phyloP scores from a whole-genome alignment of 768 basidiomycete genomes.

The Fibroporia radiculosa region DNA sequence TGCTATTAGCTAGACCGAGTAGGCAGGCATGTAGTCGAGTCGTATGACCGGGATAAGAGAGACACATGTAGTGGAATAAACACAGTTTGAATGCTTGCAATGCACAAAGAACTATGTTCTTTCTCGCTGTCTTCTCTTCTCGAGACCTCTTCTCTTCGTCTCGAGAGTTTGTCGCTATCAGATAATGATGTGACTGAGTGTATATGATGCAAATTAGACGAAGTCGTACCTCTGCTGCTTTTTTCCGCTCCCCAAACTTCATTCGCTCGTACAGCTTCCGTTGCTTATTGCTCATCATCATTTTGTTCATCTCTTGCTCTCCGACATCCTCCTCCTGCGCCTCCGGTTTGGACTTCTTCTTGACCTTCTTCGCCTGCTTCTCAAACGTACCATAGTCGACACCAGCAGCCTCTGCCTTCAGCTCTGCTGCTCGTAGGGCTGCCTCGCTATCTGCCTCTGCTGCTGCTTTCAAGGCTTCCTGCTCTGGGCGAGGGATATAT shows the following conservation, averaged over 20 bases:
- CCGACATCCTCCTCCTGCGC: conserved; percentile 18
- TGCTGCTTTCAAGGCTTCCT: conserved; percentile 24
- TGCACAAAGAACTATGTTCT: conserved; percentile 13
- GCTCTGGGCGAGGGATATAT: conserved; percentile 18
- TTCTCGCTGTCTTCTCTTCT: conserved; percentile 19
- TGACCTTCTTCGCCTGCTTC: conserved; percentile 59
- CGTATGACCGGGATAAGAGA: no score
- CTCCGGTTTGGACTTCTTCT: conserved; percentile 28
- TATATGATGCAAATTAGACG: no score
- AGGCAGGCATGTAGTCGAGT: no score
- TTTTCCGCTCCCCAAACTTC: conserved; percentile 78
- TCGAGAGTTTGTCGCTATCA: conserved; percentile 21
- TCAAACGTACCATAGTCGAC: conserved; percentile 76
- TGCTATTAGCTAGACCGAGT: no score
- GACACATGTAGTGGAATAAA: neutral
- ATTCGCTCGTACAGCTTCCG: conserved; percentile 90
- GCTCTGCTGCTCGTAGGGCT: conserved; percentile 76
- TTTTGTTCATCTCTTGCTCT: conserved; percentile 87
- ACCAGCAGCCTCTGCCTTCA: conserved; percentile 87
- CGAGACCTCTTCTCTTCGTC: conserved; percentile 18
- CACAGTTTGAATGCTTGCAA: neutral
- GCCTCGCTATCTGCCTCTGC: conserved; percentile 47
- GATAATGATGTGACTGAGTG: no score
- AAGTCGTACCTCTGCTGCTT: conserved; percentile 73
- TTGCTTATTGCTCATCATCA: conserved; percentile 96